Evolutionary conservation across 306 rosid species (phyloP), one percentile per base, ranked within the genome.

Genomic region (Cercis canadensis): DNA sequence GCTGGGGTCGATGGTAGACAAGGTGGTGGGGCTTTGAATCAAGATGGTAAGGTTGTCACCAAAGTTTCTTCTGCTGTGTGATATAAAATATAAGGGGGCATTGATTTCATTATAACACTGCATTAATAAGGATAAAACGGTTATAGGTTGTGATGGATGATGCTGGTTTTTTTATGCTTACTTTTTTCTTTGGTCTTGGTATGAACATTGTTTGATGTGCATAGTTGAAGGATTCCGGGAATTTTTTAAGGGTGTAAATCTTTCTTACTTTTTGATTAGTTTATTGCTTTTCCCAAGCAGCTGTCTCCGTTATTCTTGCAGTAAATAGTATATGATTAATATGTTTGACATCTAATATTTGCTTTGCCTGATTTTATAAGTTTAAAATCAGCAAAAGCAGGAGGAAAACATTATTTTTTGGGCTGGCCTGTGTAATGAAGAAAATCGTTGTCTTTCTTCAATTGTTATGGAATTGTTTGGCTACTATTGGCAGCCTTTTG

Each of bases 161-260:
- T 39, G 45, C 51, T 64, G 8, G 16, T 54, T 50, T 41, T 64
- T 71, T 12, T 60, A 54, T 33, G 29, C 31, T 34, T 33, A 15
- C 21, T 9, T 72, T 65, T 49, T 36, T 53, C 32, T 57, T 45
- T 62, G 76, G 73, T 21, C 57, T 76, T 63, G 84, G 65, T 41
- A 54, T 72, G 73, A 57, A 64, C 69, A 78, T 75, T 77, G 83
- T 75, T 78, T 79, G 70, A 67, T 85, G 87, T 83, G 84, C 67
- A 79, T 81, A 73, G 47, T 64, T 8, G 50, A 74, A 69, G 50
- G 78, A 66, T 43, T 56, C 46, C 45, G 11, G 65, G 70, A 37
- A 73, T 79, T 67, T 78, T 67, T 40, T 56, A 14, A 69, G 62
- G 57, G 62, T 78, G 70, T 75, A 75, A 50, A 67, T 46, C 11